Base-by-base conservation (phyloP, 495 filamentous ascomycete genomes). In the Podospora fimiseda region DNA sequence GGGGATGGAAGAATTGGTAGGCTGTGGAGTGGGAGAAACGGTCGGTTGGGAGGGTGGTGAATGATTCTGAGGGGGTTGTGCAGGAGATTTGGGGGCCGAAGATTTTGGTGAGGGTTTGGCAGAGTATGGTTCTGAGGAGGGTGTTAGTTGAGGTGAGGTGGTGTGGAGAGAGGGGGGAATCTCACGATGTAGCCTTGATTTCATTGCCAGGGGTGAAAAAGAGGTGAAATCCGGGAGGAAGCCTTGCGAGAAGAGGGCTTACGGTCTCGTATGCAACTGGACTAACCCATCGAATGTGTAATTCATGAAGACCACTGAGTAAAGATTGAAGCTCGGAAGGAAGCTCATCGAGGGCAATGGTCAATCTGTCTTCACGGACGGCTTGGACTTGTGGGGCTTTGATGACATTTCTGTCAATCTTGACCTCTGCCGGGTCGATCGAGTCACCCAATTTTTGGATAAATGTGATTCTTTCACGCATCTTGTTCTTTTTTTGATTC, bases 401-500 rank as follows among this genome's bases (percentile, higher is more conserved):
- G 22, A 93, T 64, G 15, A 69, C 67, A 19, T 70, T 63, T 15
- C 66, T 60, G 4, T 66, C 66, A 18, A 91, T 60, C 0, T 74
- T 63, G 48, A 88, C 68, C 43, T 80, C 76, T 14, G 82, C 67
- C 0, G 83, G 80, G 16, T 83, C 77, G 16, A 90, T 77, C 1
- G 76, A 75, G 40, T 84, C 72, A 18, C 82, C 74, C 23, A 79
- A 63, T 38, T 74, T 74, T 43, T 89, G 84, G 49, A 95, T 62
- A 65, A 83, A 95, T 16, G 92, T 96, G 46, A 89, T 84, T 67
- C 92, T 79, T 71, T 89, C 84, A 59, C 86, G 85, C 92, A 97
- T 97, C 46, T 14, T 48, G 41, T 21, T 15, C 20, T 0, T 9
- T 1, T 24, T 45, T 33, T 13, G 4, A 16, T 5, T 19, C 9